These are phyloP conservation scores for Ceratocystis cubensis DNA, from an alignment of 2,329 filamentous ascomycete genomes.

Conservation along the genomic window DNA sequence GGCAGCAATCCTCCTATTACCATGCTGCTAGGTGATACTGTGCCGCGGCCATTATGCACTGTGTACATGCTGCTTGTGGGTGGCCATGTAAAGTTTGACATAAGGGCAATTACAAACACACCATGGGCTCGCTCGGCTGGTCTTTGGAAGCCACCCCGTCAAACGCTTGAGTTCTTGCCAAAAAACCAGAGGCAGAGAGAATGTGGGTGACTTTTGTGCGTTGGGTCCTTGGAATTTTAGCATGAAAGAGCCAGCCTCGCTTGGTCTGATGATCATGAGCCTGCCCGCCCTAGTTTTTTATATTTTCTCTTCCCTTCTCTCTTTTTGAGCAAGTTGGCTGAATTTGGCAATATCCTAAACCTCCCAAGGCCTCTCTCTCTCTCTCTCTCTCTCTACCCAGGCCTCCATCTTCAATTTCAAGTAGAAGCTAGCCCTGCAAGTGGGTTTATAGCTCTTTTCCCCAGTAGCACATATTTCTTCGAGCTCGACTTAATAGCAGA, in stretches of 20 bases:
- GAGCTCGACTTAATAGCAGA: background rate
- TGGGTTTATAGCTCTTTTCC: too few species aligned
- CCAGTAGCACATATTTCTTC: background rate
- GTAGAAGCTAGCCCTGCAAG: too few species aligned
- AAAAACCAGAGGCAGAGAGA: too few species aligned
- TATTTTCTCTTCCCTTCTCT: background rate
- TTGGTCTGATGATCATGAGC: background rate
- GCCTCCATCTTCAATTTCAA: too few species aligned
- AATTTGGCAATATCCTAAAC: too few species aligned
- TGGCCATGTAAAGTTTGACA: background rate
- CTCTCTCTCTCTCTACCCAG: too few species aligned
- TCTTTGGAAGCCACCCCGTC: background rate
- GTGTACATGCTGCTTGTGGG: too few species aligned
- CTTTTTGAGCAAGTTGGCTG: too few species aligned
- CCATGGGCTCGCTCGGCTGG: background rate
- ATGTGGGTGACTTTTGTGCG: too few species aligned
- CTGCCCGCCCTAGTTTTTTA: background rate
- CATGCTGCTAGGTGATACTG: background rate
- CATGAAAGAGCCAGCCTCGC: background rate
- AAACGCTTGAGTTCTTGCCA: too few species aligned
- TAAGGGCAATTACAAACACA: background rate
- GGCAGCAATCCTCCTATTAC: background rate
- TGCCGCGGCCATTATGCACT: background rate
- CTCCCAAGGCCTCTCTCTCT: too few species aligned
- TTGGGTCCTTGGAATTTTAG: background rate